These are phyloP conservation scores for Apiospora aurea DNA, from an alignment of 2,329 filamentous ascomycete species.

Conservation along the genomic window DNA sequence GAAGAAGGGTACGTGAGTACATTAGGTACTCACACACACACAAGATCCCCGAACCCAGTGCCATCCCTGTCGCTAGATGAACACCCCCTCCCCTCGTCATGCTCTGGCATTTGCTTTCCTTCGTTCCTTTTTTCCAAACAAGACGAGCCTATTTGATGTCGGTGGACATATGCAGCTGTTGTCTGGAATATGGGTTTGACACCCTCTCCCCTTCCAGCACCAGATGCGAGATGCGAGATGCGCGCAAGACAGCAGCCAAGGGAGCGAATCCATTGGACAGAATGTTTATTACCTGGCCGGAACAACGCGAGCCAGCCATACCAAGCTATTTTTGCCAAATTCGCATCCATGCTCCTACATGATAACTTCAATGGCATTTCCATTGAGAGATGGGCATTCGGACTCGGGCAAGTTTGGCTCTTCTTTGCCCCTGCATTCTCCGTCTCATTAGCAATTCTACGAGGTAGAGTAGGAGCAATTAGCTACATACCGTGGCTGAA, in stretches of 20 bases:
- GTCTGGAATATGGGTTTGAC: conserved; percentile 10
- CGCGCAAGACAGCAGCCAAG: background rate
- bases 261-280: conserved; percentile 1
- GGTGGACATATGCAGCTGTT: conserved; percentile 14
- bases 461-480: background rate
- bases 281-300: background rate
- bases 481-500: conserved; percentile 4
- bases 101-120: conserved; percentile 26
- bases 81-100: conserved; percentile 10
- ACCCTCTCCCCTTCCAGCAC: background rate
- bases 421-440: background rate
- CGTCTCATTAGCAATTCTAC: conserved; percentile 1
- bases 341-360: conserved; percentile 2
- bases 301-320: conserved; percentile 1
- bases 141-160: conserved; percentile 5
- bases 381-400: background rate
- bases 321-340: conserved; percentile 12
- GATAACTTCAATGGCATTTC: background rate
- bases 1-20: conserved; percentile 26
- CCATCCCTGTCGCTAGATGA: conserved; percentile 11
- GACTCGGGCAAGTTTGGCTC: background rate
- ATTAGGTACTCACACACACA: background rate
- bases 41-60: conserved; percentile 1
- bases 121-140: conserved; percentile 28
- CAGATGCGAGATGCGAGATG: conserved; percentile 4